These are phyloP conservation scores for Hymenoscyphus scutula DNA, from an alignment of 2,329 filamentous ascomycete species.

Conservation along the genomic window DNA sequence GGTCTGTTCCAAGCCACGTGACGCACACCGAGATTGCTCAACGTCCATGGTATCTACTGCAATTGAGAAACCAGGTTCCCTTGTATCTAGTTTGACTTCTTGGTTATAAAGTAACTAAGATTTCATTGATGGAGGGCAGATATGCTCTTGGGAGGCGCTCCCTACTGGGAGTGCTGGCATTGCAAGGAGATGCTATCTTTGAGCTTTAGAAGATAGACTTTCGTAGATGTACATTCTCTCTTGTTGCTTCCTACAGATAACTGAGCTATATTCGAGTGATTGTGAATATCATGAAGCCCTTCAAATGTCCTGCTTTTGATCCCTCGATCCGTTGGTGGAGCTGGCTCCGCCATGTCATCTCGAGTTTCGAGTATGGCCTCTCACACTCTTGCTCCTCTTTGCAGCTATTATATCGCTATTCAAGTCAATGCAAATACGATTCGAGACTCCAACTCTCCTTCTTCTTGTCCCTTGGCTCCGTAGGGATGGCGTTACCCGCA, in stretches of 20 bases:
- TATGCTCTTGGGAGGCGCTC: background rate
- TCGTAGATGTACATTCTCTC: background rate
- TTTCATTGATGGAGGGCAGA: background rate
- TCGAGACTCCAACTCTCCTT: background rate
- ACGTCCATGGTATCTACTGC: background rate
- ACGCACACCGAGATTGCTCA: background rate
- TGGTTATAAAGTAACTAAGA: background rate
- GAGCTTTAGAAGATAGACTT: background rate
- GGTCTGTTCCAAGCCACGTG: background rate
- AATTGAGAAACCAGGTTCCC: background rate
- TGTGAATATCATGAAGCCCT: background rate
- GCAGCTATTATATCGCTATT: background rate
- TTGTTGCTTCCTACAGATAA: background rate
- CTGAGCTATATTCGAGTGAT: background rate
- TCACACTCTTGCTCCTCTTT: background rate
- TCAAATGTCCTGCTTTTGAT: background rate
- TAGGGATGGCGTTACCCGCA: background rate
- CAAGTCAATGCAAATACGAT: background rate
- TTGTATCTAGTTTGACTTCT: background rate
- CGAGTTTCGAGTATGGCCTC: background rate
- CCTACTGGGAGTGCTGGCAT: background rate
- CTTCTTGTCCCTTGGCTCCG: background rate
- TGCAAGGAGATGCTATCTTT: background rate
- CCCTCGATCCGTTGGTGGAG: background rate
- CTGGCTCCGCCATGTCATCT: background rate